These are phyloP conservation scores for Pseudocercospora cruenta DNA, from an alignment of 2,329 filamentous ascomycete species.

Conservation along the genomic window DNA sequence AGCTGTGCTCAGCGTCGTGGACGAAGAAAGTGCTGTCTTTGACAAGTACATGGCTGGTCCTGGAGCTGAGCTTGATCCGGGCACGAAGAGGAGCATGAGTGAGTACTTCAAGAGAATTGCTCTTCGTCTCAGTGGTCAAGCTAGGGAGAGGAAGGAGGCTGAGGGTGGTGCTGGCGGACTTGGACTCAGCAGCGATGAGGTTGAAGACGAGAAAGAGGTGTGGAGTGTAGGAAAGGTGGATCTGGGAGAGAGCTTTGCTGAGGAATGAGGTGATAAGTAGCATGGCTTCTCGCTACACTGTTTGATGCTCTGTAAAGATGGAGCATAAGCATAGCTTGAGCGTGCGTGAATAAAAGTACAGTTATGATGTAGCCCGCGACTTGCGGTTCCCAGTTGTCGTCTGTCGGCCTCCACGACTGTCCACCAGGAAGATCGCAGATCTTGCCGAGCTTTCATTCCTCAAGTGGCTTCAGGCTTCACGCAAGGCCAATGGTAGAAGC, in stretches of 20 bases:
- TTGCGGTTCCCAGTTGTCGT: not conserved
- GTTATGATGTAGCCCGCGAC: not conserved
- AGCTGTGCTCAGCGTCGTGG: constrained; percentile 84
- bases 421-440: too few relatives aligned
- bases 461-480: not conserved
- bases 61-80: constrained; percentile 68
- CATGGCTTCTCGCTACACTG: not conserved
- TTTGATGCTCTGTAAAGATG: not conserved
- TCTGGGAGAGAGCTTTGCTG: constrained; percentile 59
- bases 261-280: constrained; percentile 20
- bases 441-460: too few relatives aligned
- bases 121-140: constrained; percentile 79
- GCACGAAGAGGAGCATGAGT: constrained; percentile 83
- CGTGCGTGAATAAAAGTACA: not conserved
- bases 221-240: constrained; percentile 95
- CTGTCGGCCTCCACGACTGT: too few relatives aligned
- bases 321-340: not conserved
- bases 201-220: constrained; percentile 92
- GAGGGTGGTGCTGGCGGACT: constrained; percentile 86
- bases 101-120: constrained; percentile 98
- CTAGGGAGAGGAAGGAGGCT: constrained; percentile 84
- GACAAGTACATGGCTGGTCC: constrained; percentile 78
- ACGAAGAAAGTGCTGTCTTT: constrained; percentile 83
- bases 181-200: constrained; percentile 85
- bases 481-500: not conserved